Base-by-base conservation (phyloP, 2,329 filamentous ascomycete genomes). In the Dissoconium aciculare region DNA sequence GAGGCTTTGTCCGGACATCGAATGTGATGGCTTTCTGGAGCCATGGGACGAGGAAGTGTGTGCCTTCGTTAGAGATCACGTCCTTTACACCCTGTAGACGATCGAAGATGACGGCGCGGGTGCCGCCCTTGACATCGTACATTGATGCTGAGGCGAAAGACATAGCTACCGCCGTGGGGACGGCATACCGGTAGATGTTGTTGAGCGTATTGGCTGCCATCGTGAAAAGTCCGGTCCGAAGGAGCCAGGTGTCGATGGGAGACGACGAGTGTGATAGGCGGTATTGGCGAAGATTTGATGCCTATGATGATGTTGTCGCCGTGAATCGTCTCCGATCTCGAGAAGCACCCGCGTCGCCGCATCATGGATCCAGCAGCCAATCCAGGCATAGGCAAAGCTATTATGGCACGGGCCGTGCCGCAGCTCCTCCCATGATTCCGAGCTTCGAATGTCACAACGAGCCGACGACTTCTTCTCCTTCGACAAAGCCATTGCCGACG, bases 81-180 rank as follows among this genome's bases (percentile, higher is more conserved):
- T 98, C 87, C 66, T 91, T 87, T 43, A 98, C 89, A 63, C 89
- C 89, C 30, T 74, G 70, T 46, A 95, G 45, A 42, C 89, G 71
- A 66, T 98, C 91, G 66, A 98, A 98, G 65, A 98, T 98, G 62
- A 98, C 85, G 39, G 89, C 89, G 52, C 89, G 75, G 41, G 78
- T 78, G 49, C 89, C 89, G 55, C 89, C 89, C 57, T 83, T 85
- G 55, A 98, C 89, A 59, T 98, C 89, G 74, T 94, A 98, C 40
- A 98, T 72, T 36, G 84, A 82, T 43, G 81, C 70, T 57, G 84
- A 77, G 43, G 71, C 63, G 37, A 87, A 51, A 34, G 71, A 68
- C 45, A 72, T 63, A 46, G 68, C 81, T 45, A 80, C 57, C 37
- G 79, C 73, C 34, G 71, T 67, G 27, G 87, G 85, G 32, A 94